Conservation (phyloP, 768 basidiomycete genomes). For the Boletus rubescentipes region DNA sequence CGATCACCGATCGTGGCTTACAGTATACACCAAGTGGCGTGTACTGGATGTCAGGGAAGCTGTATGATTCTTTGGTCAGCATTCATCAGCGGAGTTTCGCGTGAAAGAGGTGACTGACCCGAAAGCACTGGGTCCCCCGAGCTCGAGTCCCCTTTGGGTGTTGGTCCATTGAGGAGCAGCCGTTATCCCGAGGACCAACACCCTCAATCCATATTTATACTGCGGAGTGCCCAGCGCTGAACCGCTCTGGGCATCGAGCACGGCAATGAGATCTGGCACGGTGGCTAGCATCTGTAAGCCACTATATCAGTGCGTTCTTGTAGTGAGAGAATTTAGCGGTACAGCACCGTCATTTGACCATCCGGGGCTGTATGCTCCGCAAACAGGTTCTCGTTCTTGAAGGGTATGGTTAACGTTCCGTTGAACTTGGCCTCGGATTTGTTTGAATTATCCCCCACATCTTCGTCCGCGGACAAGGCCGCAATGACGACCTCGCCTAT, state of each 20-base stretch:
- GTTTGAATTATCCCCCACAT: slow-evolving; percentile 26
- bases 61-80: slow-evolving; percentile 10
- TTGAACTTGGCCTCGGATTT: slow-evolving; percentile 21
- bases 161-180: slow-evolving; percentile 57
- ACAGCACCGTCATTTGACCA: slow-evolving; percentile 22
- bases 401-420: slow-evolving; percentile 48
- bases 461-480: slow-evolving; percentile 28
- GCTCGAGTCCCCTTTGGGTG: slow-evolving; percentile 46
- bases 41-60: slow-evolving; percentile 36
- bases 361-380: slow-evolving; percentile 41
- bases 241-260: slow-evolving; percentile 63
- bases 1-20: slow-evolving; percentile 47
- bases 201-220: slow-evolving; percentile 59
- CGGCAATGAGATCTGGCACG: slow-evolving; percentile 66
- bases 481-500: slow-evolving; percentile 38
- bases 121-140: slow-evolving; percentile 55
- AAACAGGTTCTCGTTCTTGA: slow-evolving; percentile 62
- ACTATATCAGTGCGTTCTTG: background rate
- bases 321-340: background rate
- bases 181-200: slow-evolving; percentile 47
- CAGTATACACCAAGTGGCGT: slow-evolving; percentile 40
- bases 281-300: slow-evolving; percentile 44
- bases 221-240: slow-evolving; percentile 62
- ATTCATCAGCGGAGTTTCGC: background rate
- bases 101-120: slow-evolving; percentile 35